Percentiles rank a stretch among this genome's conserved stretches.
Evolutionary conservation across 305 asterid species (phyloP).

Genomic region (Ilex paraguariensis): DNA sequence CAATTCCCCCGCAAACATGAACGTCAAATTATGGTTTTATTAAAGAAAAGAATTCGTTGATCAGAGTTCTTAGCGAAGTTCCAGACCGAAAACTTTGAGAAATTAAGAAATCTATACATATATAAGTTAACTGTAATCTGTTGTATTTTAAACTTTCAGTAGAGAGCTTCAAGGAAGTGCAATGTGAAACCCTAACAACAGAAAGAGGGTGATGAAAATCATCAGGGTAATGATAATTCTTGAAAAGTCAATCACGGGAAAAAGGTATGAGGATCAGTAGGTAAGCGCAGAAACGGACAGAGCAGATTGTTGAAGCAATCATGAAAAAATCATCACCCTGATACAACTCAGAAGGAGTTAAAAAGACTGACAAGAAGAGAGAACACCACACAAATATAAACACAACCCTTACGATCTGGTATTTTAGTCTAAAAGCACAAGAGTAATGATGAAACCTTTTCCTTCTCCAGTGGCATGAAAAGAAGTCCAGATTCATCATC

Average conservation of each 20-base stretch:
- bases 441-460: background rate
- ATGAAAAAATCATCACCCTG: slow-evolving; percentile 26
- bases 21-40: no score
- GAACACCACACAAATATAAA: slow-evolving; percentile 1
- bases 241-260: slow-evolving; percentile 4
- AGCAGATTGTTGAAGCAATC: slow-evolving; percentile 37
- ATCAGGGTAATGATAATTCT: slow-evolving; percentile 11
- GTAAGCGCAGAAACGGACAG: slow-evolving; percentile 30
- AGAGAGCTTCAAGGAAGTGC: background rate
- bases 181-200: slow-evolving; percentile 19
- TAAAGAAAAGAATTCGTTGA: no score
- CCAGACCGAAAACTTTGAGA: no score
- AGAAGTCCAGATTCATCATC: slow-evolving; percentile 5
- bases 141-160: background rate
- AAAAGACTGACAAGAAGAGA: slow-evolving; percentile 36
- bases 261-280: slow-evolving; percentile 11
- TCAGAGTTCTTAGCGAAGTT: no score
- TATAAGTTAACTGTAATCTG: no score
- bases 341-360: slow-evolving; percentile 13
- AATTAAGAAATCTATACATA: no score
- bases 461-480: slow-evolving; percentile 21
- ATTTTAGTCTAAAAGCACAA: slow-evolving; percentile 30
- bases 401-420: background rate
- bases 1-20: no score
- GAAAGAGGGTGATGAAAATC: slow-evolving; percentile 4